Conservation (phyloP, 805 yeast genomes). For the Saccharomycopsis amapae region DNA sequence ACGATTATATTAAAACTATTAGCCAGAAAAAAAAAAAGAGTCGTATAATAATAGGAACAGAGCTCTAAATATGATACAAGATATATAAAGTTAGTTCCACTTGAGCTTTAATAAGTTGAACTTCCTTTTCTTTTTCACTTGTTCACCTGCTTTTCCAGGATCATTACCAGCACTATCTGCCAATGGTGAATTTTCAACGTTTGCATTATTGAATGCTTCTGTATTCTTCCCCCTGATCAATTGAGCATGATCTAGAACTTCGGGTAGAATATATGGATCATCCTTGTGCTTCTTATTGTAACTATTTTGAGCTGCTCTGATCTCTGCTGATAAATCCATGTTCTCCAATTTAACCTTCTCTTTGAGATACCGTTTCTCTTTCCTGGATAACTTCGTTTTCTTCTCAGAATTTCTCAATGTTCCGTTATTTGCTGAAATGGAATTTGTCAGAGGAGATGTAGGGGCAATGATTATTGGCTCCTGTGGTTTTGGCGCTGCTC, state of each 20-base stretch:
- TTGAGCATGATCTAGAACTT: not conserved
- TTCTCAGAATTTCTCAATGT: too few relatives aligned
- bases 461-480: too few relatives aligned
- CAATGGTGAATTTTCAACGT: not conserved
- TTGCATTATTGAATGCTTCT: not conserved
- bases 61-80: not conserved
- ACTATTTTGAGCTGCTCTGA: conserved; percentile 2
- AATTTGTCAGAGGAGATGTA: not conserved
- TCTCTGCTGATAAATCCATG: conserved; percentile 11
- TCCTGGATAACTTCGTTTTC: conserved; percentile 4
- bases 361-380: conserved; percentile 13
- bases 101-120: not conserved
- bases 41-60: not conserved
- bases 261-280: not conserved
- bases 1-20: too few relatives aligned
- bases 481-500: too few relatives aligned
- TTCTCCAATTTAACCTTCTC: conserved; percentile 10
- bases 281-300: not conserved
- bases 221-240: not conserved
- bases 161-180: too few relatives aligned
- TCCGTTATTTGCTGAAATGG: too few relatives aligned
- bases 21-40: not conserved
- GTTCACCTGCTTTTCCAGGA: not conserved
- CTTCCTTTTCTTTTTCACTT: not conserved
- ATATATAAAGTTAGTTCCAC: not conserved